These are phyloP conservation scores for Talaromyces marneffei DNA, from an alignment of 2,329 filamentous ascomycete species.

Conservation along the genomic window DNA sequence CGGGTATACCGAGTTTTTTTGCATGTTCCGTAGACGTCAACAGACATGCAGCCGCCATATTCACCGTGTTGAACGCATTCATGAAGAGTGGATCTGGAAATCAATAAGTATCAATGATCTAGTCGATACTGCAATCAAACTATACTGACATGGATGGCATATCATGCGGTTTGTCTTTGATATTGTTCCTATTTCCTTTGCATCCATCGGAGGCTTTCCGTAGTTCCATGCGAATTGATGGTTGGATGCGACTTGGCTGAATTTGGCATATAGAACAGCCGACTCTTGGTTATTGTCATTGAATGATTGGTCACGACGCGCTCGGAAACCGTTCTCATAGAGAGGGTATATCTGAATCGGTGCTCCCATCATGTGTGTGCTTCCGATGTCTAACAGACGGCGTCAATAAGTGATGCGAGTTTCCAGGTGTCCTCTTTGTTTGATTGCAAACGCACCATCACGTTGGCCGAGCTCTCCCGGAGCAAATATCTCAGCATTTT, in stretches of 20 bases:
- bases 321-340: constrained; percentile 60
- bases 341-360: constrained; percentile 64
- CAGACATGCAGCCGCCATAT: constrained; percentile 56
- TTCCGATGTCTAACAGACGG: constrained; percentile 45
- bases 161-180: constrained; percentile 60
- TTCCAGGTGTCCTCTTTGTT: no score
- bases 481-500: constrained; percentile 47
- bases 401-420: background rate
- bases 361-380: constrained; percentile 53
- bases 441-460: constrained; percentile 29
- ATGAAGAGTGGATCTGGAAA: constrained; percentile 58
- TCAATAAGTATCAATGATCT: background rate
- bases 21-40: constrained; percentile 55
- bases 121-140: background rate
- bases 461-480: constrained; percentile 45
- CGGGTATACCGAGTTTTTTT: constrained; percentile 48
- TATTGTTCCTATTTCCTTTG: constrained; percentile 50
- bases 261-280: constrained; percentile 54
- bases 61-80: constrained; percentile 67
- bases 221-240: constrained; percentile 56
- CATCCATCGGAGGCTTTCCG: constrained; percentile 41
- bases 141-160: constrained; percentile 56
- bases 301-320: constrained; percentile 50
- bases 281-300: constrained; percentile 55
- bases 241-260: constrained; percentile 51